phyloP scores from a whole-genome alignment of 176 grass and related monocot species.

The Oropetium thomaeum region DNA sequence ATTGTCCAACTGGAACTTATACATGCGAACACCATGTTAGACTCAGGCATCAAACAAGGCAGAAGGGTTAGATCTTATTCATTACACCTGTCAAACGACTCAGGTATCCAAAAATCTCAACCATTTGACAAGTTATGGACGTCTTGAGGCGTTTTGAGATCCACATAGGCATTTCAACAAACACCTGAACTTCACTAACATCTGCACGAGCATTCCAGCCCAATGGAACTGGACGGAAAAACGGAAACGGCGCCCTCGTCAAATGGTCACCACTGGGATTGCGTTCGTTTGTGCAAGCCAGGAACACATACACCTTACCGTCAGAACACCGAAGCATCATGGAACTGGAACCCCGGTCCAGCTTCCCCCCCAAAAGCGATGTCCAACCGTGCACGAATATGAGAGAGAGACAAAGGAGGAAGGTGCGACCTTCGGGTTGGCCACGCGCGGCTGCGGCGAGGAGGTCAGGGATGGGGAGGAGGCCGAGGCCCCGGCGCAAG shows the following conservation, averaged over 20 bases:
- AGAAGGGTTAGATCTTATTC: neutral
- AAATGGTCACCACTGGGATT: neutral
- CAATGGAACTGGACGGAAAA: neutral
- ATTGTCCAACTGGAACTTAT: neutral
- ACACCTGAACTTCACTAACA: neutral
- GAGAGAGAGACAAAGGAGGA: neutral
- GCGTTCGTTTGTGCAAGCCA: neutral
- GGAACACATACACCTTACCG: neutral
- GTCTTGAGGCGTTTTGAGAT: neutral
- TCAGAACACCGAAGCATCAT: neutral
- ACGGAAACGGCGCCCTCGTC: neutral
- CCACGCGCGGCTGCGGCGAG: neutral
- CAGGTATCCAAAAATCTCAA: no score
- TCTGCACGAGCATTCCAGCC: neutral
- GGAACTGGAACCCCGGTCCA: neutral
- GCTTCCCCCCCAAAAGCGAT: neutral
- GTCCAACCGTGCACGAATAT: neutral
- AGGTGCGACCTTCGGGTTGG: constrained; percentile 52
- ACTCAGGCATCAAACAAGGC: neutral
- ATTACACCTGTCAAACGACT: neutral
- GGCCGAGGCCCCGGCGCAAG: neutral
- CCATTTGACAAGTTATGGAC: no score
- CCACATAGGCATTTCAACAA: constrained; percentile 30
- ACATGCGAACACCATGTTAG: neutral
- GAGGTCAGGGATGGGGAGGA: neutral